phyloP scores from a whole-genome alignment of 495 filamentous ascomycete species.

The Xanthoparmelia taractica region DNA sequence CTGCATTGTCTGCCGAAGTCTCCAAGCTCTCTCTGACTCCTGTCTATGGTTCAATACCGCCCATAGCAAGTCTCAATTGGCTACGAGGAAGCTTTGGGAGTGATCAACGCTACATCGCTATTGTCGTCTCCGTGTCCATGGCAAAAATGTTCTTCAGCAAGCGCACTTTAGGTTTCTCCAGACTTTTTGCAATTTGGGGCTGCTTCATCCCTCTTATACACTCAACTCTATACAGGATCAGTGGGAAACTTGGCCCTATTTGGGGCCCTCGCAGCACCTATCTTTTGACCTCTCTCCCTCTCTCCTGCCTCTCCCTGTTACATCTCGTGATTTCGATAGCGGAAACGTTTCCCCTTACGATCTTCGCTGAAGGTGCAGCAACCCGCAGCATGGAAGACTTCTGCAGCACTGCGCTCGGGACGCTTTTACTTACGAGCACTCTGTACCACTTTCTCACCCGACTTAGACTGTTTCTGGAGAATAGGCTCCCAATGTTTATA shows the following conservation, averaged over 20 bases:
- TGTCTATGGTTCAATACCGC: constrained; percentile 74
- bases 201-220: constrained; percentile 54
- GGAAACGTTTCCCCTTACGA: constrained; percentile 45
- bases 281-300: constrained; percentile 58
- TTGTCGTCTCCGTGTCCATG: constrained; percentile 27
- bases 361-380: constrained; percentile 51
- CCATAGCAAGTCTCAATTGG: constrained; percentile 61
- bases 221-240: constrained; percentile 56
- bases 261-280: constrained; percentile 72
- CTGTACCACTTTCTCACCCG: neutral
- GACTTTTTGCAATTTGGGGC: constrained; percentile 55
- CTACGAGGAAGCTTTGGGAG: neutral
- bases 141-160: constrained; percentile 43
- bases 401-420: neutral
- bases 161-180: neutral
- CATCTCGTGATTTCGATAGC: constrained; percentile 58
- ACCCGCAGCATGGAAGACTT: neutral
- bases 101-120: neutral
- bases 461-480: constrained; percentile 21
- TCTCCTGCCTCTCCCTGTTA: constrained; percentile 60
- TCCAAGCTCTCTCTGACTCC: constrained; percentile 50
- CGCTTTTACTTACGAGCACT: neutral
- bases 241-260: constrained; percentile 54
- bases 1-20: constrained; percentile 66
- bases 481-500: neutral